phyloP scores from a whole-genome alignment of 2,329 filamentous ascomycete genomes.

The Phaeosphaeriaceae sp. region DNA sequence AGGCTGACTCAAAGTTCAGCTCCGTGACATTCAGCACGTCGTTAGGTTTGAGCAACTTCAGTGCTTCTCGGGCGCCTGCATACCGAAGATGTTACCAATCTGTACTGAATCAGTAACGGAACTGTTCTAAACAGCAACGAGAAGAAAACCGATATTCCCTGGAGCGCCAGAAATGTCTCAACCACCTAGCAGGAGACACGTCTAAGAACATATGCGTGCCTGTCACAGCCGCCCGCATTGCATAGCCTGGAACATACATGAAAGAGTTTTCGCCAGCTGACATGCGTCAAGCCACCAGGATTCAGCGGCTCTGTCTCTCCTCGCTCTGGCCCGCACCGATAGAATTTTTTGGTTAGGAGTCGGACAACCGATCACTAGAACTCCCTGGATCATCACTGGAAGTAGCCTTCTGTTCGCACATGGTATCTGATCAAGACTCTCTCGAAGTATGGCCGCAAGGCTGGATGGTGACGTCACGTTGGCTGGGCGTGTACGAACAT shows the following conservation, averaged over 20 bases:
- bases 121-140: background rate
- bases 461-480: no score
- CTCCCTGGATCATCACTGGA: no score
- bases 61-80: background rate
- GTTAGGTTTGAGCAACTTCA: background rate
- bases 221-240: background rate
- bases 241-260: background rate
- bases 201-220: background rate
- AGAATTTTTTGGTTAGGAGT: background rate
- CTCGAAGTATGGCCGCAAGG: no score
- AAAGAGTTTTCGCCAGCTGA: background rate
- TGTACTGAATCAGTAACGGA: background rate
- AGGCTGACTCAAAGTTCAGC: no score
- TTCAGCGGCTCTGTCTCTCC: no score
- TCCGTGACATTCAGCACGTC: no score
- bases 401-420: no score
- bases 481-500: no score
- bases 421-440: no score
- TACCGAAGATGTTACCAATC: background rate
- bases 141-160: background rate
- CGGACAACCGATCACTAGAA: background rate
- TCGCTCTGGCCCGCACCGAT: background rate
- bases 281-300: background rate
- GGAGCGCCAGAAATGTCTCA: background rate
- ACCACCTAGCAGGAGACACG: background rate